A percentile compares a stretch with the other conserved stretches of the same genome.
These are phyloP conservation scores for Chalaropsis thielavioides DNA, from an alignment of 2,329 filamentous ascomycete genomes.

Conservation along the genomic window DNA sequence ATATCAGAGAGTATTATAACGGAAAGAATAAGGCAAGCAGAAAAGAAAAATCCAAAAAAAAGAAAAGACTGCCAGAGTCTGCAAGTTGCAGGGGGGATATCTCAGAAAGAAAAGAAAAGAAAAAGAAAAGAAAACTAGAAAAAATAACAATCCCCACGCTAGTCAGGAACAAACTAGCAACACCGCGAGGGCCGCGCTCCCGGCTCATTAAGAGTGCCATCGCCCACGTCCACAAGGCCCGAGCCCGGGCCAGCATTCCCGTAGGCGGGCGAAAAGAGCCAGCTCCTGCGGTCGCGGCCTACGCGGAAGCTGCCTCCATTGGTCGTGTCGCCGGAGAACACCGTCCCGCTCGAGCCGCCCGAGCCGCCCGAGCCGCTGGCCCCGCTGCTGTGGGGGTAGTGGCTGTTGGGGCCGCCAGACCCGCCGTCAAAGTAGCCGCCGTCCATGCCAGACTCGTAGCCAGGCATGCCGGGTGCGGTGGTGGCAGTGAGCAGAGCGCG, in stretches of 20 bases:
- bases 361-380: slow-evolving; percentile 39
- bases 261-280: slow-evolving; percentile 43
- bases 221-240: slow-evolving; percentile 36
- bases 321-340: neutral
- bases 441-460: slow-evolving; percentile 32
- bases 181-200: slow-evolving; percentile 18
- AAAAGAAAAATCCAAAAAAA: neutral
- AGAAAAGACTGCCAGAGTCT: neutral
- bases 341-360: slow-evolving; percentile 27
- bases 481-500: slow-evolving; percentile 43
- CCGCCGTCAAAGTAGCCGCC: slow-evolving; percentile 38
- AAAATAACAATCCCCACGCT: too few relatives aligned
- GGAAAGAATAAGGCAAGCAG: neutral
- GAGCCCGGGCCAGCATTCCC: slow-evolving; percentile 23
- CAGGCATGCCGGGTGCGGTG: slow-evolving; percentile 35
- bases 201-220: slow-evolving; percentile 24
- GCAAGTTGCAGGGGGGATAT: neutral
- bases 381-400: slow-evolving; percentile 21
- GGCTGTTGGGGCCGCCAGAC: slow-evolving; percentile 26
- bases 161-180: slow-evolving; percentile 17
- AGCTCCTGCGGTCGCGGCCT: slow-evolving; percentile 42
- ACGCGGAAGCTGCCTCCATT: slow-evolving; percentile 39
- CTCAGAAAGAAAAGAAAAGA: slow-evolving; percentile 2
- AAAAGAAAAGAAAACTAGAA: neutral
- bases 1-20: too few relatives aligned